These are phyloP conservation scores for Tremella mesenterica DNA, from an alignment of 768 basidiomycete species.

Conservation along the genomic window DNA sequence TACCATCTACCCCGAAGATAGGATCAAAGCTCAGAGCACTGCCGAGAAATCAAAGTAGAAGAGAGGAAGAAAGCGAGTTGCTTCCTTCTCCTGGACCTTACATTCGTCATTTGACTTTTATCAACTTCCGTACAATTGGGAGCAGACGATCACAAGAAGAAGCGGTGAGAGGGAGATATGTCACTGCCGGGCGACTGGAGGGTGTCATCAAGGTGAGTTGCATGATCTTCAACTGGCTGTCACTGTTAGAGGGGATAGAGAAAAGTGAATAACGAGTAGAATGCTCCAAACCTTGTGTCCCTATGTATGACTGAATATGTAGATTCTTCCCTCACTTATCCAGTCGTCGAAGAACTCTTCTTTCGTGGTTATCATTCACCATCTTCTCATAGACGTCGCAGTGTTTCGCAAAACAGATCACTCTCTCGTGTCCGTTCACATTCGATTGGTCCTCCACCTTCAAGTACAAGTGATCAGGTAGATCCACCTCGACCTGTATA, in stretches of 20 bases:
- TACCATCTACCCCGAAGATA: not conserved
- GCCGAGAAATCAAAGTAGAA: not conserved
- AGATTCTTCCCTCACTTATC: constrained; percentile 72
- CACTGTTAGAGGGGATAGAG: not conserved
- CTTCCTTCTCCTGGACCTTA: constrained; percentile 58
- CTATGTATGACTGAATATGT: constrained; percentile 99
- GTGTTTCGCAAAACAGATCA: constrained; percentile 13
- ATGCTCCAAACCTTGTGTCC: constrained; percentile 72
- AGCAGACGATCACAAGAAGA: constrained; percentile 89
- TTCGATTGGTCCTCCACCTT: constrained; percentile 15
- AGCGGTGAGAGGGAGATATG: constrained; percentile 79
- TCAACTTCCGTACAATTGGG: constrained; percentile 93
- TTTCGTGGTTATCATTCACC: constrained; percentile 57
- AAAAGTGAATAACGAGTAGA: constrained; percentile 53
- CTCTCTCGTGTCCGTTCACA: constrained; percentile 20
- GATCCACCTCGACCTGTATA: constrained; percentile 39
- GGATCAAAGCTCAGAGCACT: not conserved
- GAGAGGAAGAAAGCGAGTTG: constrained; percentile 17
- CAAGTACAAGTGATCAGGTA: constrained; percentile 19
- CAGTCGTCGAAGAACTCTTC: constrained; percentile 81
- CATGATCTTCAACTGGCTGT: not conserved
- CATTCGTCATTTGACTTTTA: constrained; percentile 82
- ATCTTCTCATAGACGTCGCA: constrained; percentile 17
- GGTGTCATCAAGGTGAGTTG: constrained; percentile 39
- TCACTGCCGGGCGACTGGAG: constrained; percentile 73